Evolutionary conservation across 1,284 basidiomycete species (phyloP).

Genomic region (Fomes fomentarius): DNA sequence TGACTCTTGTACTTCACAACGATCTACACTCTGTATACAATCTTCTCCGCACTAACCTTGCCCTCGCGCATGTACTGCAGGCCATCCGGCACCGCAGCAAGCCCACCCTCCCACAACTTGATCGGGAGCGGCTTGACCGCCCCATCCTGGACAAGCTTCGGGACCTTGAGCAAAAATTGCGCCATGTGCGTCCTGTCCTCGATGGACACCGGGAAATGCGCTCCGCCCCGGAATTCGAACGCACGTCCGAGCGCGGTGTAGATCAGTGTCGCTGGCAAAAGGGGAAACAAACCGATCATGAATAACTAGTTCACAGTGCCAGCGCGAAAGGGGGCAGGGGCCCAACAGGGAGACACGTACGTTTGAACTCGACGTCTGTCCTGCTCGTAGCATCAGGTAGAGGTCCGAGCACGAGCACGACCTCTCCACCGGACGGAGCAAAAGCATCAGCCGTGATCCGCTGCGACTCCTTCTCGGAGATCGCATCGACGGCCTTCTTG

Average conservation of each 20-base stretch:
- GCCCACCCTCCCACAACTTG: constrained; percentile 28
- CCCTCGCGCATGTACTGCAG: constrained; percentile 30
- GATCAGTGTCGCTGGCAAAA: background rate
- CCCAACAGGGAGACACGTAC: too few species aligned
- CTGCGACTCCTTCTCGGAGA: constrained; percentile 21
- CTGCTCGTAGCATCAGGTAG: constrained; percentile 5
- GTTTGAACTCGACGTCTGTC: constrained; percentile 9
- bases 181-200: constrained; percentile 29
- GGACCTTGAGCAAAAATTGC: constrained; percentile 27
- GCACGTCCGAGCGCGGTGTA: constrained; percentile 22
- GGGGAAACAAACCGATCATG: too few species aligned
- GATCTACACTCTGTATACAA: constrained; percentile 25
- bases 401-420: constrained; percentile 11
- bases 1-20: too few species aligned
- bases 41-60: constrained; percentile 31
- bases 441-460: constrained; percentile 20
- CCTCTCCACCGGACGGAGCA: constrained; percentile 21
- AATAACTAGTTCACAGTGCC: too few species aligned
- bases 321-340: too few species aligned
- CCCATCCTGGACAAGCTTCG: constrained; percentile 22
- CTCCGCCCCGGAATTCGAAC: constrained; percentile 13
- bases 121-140: constrained; percentile 25
- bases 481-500: constrained; percentile 26
- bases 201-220: constrained; percentile 10
- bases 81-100: constrained; percentile 24